phyloP scores from a whole-genome alignment of 2,329 filamentous ascomycete genomes.

The Epicoccum sorghinum region DNA sequence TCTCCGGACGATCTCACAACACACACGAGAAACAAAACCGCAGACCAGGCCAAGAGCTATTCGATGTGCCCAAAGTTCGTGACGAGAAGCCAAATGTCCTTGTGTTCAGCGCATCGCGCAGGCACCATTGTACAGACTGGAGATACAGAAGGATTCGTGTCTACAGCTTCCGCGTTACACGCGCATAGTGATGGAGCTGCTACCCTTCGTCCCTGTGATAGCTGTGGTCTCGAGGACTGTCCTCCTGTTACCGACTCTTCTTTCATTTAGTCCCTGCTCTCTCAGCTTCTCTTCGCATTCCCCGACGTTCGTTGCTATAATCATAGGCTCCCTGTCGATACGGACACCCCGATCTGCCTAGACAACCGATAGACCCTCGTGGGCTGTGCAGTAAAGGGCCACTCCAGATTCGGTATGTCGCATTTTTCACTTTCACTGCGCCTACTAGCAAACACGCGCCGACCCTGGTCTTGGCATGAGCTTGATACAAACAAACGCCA shows the following conservation, averaged over 20 bases:
- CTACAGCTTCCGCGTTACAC: constrained; percentile 7
- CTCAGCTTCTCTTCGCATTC: neutral
- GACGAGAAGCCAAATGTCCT: neutral
- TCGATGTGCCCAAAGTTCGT: neutral
- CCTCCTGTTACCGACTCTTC: neutral
- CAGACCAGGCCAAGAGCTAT: neutral
- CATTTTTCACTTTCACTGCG: constrained; percentile 28
- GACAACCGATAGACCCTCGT: constrained; percentile 4
- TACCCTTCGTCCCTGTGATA: neutral
- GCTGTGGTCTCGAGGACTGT: neutral
- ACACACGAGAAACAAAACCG: constrained; percentile 1
- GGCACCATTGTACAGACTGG: neutral
- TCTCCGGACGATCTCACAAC: constrained; percentile 3
- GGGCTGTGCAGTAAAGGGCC: constrained; percentile 1
- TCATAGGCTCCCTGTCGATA: constrained; percentile 5
- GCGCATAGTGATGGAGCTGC: neutral
- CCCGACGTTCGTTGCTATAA: neutral
- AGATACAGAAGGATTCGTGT: neutral
- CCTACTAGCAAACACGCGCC: constrained; percentile 27
- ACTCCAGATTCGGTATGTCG: constrained; percentile 17
- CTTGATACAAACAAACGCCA: constrained; percentile 28
- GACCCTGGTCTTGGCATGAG: constrained; percentile 29
- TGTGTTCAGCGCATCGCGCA: neutral
- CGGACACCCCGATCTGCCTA: constrained; percentile 4
- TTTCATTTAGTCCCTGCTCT: neutral